Evolutionary conservation across 495 filamentous ascomycete genomes (phyloP), one percentile per base, ranked within the genome.

Genomic region (Tetracladium setigerum): DNA sequence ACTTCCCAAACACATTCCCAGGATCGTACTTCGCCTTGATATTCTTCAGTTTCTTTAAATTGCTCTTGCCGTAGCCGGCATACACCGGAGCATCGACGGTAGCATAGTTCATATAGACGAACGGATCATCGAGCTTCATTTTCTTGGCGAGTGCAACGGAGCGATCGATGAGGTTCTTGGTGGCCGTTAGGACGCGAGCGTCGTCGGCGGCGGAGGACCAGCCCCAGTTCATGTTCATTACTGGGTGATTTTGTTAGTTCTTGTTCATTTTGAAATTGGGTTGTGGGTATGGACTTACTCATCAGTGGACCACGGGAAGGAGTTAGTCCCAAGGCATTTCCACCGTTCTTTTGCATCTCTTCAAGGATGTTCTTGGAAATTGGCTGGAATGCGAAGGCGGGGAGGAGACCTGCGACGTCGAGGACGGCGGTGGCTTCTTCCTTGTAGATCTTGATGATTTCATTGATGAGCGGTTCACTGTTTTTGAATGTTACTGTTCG

Each of bases 301-400:
- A 65, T 52, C 12, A 77, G 52, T 3, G 70, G 69, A 5, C 62
- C 70, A n/a, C 66, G 51, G 1, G 58, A 58, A 0, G 56, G 50
- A 4, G 58, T 56, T 5, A 79, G 55, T 3, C 74, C 74, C 0
- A 79, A 58, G 11, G 70, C 62, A 51, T 77, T 77, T 4, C 72
- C 75, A 4, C 74, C 75, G 44, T 61, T 60, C 38, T 68, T 67
- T 11, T 47, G 38, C 60, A 73, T 72, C 4, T 69, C 60, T 5
- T 59, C 46, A 13, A 70, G 62, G 15, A 65, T 64, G 5, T 61
- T 55, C 13, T 56, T 50, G 8, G 68, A 68, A 30, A 77, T 63
- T 15, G 60, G 63, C 50, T 78, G 72, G 38, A 69, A 62, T 36
- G 68, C 53, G 4, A 74, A 45, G 0, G 66, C 61, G 0, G 72